Percentiles rank a stretch among this genome's conserved stretches.
Conservation (phyloP, 1,284 basidiomycete genomes). For the Cryptococcus sp. region DNA sequence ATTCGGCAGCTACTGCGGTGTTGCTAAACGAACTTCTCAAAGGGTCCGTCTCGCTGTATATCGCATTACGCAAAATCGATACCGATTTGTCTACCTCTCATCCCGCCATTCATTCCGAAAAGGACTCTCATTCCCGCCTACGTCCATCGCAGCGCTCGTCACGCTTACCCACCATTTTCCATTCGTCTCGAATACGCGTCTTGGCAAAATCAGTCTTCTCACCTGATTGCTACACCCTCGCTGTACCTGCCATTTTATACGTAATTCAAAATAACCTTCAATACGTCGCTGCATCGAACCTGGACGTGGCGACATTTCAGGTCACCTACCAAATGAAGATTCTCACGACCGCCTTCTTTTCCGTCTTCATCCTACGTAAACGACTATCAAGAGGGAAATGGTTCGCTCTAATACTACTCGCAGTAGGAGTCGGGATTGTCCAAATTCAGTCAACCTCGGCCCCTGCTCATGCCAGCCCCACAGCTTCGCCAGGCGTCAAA, state of each 20-base stretch:
- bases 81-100: slow-evolving; percentile 21
- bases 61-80: slow-evolving; percentile 55
- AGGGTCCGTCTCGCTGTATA: slow-evolving; percentile 73
- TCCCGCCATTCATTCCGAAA: slow-evolving; percentile 19
- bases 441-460: slow-evolving; percentile 64
- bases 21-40: slow-evolving; percentile 90
- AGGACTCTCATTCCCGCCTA: slow-evolving; percentile 8
- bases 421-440: slow-evolving; percentile 86
- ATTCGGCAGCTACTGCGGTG: slow-evolving; percentile 87
- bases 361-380: slow-evolving; percentile 77
- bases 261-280: slow-evolving; percentile 96
- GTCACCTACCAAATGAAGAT: slow-evolving; percentile 97
- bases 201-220: slow-evolving; percentile 57
- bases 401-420: slow-evolving; percentile 76
- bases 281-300: slow-evolving; percentile 87
- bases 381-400: slow-evolving; percentile 72
- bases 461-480: slow-evolving; percentile 10
- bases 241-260: slow-evolving; percentile 92
- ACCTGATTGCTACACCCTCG: slow-evolving; percentile 90
- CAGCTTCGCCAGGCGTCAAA: slow-evolving; percentile 1
- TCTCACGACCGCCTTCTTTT: slow-evolving; percentile 91
- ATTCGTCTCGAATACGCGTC: slow-evolving; percentile 22
- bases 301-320: slow-evolving; percentile 88
- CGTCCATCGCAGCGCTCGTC: slow-evolving; percentile 4
- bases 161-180: slow-evolving; percentile 23